These are phyloP conservation scores for Cotoneaster glaucophyllus DNA, from an alignment of 306 rosid species.

Conservation along the genomic window DNA sequence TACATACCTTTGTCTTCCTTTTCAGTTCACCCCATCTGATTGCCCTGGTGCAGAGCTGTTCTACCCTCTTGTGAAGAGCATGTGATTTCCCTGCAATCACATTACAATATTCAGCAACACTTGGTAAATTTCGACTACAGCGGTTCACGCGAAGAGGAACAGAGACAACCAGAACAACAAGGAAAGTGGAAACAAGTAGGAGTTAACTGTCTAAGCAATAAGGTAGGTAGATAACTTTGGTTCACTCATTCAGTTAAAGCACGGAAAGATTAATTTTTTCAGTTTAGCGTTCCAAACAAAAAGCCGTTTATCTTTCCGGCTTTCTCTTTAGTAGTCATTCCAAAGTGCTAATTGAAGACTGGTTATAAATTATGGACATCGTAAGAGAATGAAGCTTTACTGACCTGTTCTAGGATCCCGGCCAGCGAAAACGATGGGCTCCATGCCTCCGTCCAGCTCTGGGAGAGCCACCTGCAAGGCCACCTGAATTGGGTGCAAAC, in stretches of 20 bases:
- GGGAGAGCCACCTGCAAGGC: slow-evolving; percentile 98
- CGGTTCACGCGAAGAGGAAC: background rate
- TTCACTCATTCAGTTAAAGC: background rate
- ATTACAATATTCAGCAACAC: background rate
- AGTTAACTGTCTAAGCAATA: background rate
- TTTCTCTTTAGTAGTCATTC: background rate
- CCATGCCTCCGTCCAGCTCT: slow-evolving; percentile 99
- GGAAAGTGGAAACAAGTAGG: no score
- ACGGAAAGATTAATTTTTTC: background rate
- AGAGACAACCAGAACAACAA: background rate
- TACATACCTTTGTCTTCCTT: slow-evolving; percentile 42
- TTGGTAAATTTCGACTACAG: background rate
- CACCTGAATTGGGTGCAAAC: slow-evolving; percentile 96
- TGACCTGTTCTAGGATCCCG: slow-evolving; percentile 92
- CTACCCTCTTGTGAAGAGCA: slow-evolving; percentile 62
- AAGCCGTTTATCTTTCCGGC: background rate
- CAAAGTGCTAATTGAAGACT: background rate
- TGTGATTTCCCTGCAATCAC: slow-evolving; percentile 54
- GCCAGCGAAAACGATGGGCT: slow-evolving; percentile 91
- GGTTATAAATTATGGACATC: background rate
- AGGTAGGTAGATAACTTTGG: background rate
- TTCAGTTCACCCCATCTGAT: slow-evolving; percentile 54
- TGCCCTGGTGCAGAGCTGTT: slow-evolving; percentile 57
- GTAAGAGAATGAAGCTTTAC: background rate
- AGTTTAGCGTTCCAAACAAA: background rate